Evolutionary conservation across 805 yeast species (phyloP).

Genomic region (Schizosaccharomyces japonicus): DNA sequence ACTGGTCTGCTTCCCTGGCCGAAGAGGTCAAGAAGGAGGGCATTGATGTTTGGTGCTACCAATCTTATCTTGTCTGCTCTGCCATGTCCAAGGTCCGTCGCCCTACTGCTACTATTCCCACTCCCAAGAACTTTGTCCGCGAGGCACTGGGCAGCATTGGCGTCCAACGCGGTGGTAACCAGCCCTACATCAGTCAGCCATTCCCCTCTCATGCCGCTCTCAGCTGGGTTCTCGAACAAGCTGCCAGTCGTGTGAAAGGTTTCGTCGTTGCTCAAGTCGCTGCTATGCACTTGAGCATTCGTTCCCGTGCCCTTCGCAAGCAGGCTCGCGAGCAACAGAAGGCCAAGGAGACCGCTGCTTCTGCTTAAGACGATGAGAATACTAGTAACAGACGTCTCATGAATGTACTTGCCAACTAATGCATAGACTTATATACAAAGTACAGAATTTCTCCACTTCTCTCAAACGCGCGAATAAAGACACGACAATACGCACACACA

Average conservation of each 20-base stretch:
- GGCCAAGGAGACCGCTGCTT: too few species aligned
- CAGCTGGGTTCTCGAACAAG: slow-evolving; percentile 31
- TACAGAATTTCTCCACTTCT: too few species aligned
- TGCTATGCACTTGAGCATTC: slow-evolving; percentile 55
- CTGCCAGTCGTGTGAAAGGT: slow-evolving; percentile 57
- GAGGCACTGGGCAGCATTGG: slow-evolving; percentile 49
- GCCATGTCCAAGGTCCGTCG: slow-evolving; percentile 86
- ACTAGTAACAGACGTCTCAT: too few species aligned
- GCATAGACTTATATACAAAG: too few species aligned
- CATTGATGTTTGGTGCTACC: slow-evolving; percentile 64
- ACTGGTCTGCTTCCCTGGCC: slow-evolving; percentile 74
- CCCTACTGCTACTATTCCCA: slow-evolving; percentile 53
- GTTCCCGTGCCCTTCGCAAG: slow-evolving; percentile 62
- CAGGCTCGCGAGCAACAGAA: slow-evolving; percentile 11
- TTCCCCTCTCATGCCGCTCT: slow-evolving; percentile 82
- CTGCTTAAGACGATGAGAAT: too few species aligned
- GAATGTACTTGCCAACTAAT: too few species aligned
- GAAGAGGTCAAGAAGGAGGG: slow-evolving; percentile 49
- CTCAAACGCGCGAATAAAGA: too few species aligned
- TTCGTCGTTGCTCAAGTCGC: slow-evolving; percentile 46
- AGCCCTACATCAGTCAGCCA: slow-evolving; percentile 56
- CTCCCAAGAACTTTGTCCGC: slow-evolving; percentile 55
- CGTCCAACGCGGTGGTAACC: slow-evolving; percentile 70
- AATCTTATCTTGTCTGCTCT: slow-evolving; percentile 78
- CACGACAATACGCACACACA: too few species aligned